These are phyloP conservation scores for Yamadazyma songkhlaensis DNA, from an alignment of 1,139 yeast genomes.

Conservation along the genomic window DNA sequence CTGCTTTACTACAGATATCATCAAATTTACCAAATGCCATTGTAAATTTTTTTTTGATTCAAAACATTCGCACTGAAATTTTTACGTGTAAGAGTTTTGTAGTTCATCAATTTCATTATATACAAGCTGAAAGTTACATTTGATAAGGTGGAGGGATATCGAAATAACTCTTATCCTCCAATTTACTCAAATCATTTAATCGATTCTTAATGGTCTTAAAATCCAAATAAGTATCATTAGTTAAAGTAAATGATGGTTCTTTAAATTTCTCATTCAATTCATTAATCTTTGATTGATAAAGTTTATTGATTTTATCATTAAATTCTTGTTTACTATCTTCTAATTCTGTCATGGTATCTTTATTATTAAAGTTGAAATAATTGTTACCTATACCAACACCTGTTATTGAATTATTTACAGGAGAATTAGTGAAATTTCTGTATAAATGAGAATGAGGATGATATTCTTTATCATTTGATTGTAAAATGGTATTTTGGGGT, in stretches of 20 bases:
- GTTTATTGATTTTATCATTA: conserved; percentile 10
- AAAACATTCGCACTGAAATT: conserved; percentile 1
- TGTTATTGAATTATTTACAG: conserved; percentile 17
- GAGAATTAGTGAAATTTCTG: conserved; percentile 14
- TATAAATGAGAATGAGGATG: conserved; percentile 17
- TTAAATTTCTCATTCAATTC: conserved; percentile 22
- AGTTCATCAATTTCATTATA: not conserved
- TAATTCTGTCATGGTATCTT: conserved; percentile 14
- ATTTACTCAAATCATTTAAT: conserved; percentile 16
- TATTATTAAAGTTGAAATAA: conserved; percentile 30
- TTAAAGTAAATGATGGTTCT: not conserved
- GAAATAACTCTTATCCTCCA: conserved; percentile 13
- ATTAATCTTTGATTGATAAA: conserved; percentile 4
- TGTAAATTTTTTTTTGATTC: not conserved
- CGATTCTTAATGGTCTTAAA: conserved; percentile 24
- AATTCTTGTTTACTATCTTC: conserved; percentile 7
- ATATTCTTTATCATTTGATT: not conserved
- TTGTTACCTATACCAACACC: conserved; percentile 40
- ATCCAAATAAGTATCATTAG: conserved; percentile 27
- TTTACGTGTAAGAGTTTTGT: not conserved
- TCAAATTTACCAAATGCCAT: conserved; percentile 72
- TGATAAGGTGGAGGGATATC: conserved; percentile 18
- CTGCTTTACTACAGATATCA: conserved; percentile 60
- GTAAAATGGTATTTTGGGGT: not conserved
- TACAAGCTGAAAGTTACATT: conserved; percentile 4